Percentiles rank a stretch among this genome's conserved stretches.
These are phyloP conservation scores for Tranzscheliella williamsii DNA, from an alignment of 1,284 basidiomycete species.

Conservation along the genomic window DNA sequence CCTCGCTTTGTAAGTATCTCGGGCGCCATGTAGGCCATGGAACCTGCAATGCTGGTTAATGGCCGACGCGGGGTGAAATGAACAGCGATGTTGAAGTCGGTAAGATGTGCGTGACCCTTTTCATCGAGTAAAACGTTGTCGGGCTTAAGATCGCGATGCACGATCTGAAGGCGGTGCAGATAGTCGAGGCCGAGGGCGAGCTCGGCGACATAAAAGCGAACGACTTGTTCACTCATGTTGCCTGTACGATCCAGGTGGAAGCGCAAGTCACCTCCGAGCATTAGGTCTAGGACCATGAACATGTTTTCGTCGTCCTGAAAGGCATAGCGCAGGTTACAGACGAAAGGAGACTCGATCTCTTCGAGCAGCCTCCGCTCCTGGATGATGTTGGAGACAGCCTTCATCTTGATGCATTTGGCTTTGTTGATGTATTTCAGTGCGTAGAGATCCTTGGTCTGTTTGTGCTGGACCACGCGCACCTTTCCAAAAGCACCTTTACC, in stretches of 20 bases:
- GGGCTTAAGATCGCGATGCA: conserved; percentile 81
- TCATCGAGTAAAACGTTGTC: conserved; percentile 94
- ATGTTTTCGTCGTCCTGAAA: conserved; percentile 98
- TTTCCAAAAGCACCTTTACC: conserved; percentile 99
- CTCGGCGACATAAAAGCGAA: conserved; percentile 88
- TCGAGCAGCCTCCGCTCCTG: conserved; percentile 67
- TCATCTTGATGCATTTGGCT: conserved; percentile 92
- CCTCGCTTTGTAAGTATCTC: conserved; percentile 56
- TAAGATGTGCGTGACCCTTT: conserved; percentile 89
- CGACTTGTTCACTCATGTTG: conserved; percentile 75
- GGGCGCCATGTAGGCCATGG: conserved; percentile 91
- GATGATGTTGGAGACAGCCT: conserved; percentile 93
- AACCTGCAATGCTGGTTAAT: conserved; percentile 80
- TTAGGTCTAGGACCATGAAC: conserved; percentile 94
- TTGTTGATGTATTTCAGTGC: conserved; percentile 99
- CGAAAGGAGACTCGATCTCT: conserved; percentile 89
- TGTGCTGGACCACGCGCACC: conserved; percentile 98
- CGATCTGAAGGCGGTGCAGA: conserved; percentile 85
- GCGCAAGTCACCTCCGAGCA: conserved; percentile 91
- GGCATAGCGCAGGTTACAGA: conserved; percentile 91
- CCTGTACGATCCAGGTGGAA: conserved; percentile 87
- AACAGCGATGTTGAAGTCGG: conserved; percentile 97
- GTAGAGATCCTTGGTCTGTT: conserved; percentile 83
- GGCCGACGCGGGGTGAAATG: conserved; percentile 85
- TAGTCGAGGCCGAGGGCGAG: conserved; percentile 82